Base-by-base conservation (phyloP, 2,329 filamentous ascomycete species). In the Pseudocercospora eumusae region DNA sequence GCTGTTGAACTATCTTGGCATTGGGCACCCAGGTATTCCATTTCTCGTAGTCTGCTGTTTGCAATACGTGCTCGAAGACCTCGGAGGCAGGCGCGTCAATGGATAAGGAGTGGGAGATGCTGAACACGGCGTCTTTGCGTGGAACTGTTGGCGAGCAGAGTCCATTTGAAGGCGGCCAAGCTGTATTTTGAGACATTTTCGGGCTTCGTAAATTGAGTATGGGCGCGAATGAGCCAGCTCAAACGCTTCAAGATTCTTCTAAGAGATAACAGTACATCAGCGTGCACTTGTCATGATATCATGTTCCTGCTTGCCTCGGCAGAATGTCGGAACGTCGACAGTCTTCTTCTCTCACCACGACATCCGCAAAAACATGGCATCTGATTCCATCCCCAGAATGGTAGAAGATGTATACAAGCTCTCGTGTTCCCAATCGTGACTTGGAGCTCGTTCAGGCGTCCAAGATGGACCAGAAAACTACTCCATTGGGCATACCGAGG, bases 1-100 rank as follows among this genome's bases (percentile, higher is more conserved):
- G 28, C 42, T 69, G 64, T 56, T 53, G 45, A 18, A 61, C 28
- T 28, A 81, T 76, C 4, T 73, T 77, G 7, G 78, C 78, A 47
- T 72, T 73, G 0, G 79, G 78, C 1, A 77, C 68, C 65, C 79
- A 81, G 1, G 68, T 70, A 60, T 80, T 81, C 79, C 79, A 81
- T 50, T 71, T 63, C 18, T 74, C 72, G 74, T 77, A 81, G 55
- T 77, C 77, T 28, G 77, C 75, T 31, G 75, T 77, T 64, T 80
- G 70, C 44, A 75, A 74, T 4, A 80, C 67, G 9, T 71, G 70
- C n/a, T 74, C 67, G 74, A 78, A 80, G 63, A 80, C 76, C 4
- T 70, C 60, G 6, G 73, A 65, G 4, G 77, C 71, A 11, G 78
- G 73, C 2, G 78, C 78, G 44, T 70, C 66, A 70, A 80, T 78